Conservation (phyloP, 2,329 filamentous ascomycete genomes). For the Cordyceps farinosa region DNA sequence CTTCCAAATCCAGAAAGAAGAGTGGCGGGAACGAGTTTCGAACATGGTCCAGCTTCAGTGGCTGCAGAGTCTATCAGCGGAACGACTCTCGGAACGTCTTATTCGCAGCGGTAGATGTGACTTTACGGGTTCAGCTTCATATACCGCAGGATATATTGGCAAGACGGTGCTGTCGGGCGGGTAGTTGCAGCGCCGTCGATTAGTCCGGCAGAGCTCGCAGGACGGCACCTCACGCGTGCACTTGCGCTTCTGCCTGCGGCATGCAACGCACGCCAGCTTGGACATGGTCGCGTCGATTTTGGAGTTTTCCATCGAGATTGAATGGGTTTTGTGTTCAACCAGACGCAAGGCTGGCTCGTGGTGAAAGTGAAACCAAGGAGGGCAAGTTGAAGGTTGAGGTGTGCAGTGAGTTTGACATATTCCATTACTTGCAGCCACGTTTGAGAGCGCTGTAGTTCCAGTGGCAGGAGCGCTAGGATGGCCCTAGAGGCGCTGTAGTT, state of each 20-base stretch:
- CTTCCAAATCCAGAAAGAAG: slow-evolving; percentile 21
- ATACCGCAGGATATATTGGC: neutral
- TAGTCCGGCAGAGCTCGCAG: neutral
- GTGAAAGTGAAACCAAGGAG: too few species aligned
- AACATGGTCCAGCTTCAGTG: neutral
- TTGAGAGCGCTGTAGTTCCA: too few species aligned
- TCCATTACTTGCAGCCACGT: too few species aligned
- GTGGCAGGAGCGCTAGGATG: neutral
- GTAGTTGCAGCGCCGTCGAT: neutral
- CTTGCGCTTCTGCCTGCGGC: neutral
- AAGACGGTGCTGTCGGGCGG: neutral
- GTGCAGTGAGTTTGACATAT: too few species aligned
- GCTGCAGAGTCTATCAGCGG: neutral
- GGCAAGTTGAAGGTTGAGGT: too few species aligned
- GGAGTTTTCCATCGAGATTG: neutral
- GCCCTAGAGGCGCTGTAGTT: neutral
- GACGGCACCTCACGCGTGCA: neutral
- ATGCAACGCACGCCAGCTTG: neutral
- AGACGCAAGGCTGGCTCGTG: too few species aligned
- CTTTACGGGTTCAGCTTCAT: neutral
- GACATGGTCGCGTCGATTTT: neutral
- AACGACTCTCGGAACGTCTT: neutral
- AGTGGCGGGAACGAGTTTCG: slow-evolving; percentile 9
- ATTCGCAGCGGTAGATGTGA: neutral
- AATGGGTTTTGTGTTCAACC: too few species aligned